Conservation (phyloP, 164 flowering plant genomes). For the Vitis vinifera region DNA sequence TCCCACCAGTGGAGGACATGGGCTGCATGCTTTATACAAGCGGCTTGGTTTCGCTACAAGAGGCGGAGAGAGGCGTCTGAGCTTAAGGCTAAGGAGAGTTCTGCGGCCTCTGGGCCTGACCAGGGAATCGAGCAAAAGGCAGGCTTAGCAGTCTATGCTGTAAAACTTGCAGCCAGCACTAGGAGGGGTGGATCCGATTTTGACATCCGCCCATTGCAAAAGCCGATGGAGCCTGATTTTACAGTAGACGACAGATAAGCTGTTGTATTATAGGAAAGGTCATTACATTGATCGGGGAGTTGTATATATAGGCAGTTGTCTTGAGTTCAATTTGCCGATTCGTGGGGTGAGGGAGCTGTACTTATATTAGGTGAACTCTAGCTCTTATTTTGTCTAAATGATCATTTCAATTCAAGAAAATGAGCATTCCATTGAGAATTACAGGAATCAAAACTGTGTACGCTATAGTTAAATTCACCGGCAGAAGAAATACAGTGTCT, state of each 20-base stretch:
- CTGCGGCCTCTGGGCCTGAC: not conserved
- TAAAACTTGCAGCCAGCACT: slow-evolving; percentile 16
- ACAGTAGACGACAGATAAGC: slow-evolving; percentile 23
- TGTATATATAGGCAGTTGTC: too few relatives aligned
- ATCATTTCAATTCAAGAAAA: too few relatives aligned
- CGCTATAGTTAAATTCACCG: too few relatives aligned
- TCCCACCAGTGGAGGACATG: slow-evolving; percentile 68
- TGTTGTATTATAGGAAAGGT: too few relatives aligned
- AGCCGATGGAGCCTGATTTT: slow-evolving; percentile 53
- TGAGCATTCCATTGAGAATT: too few relatives aligned
- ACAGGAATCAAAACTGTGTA: too few relatives aligned
- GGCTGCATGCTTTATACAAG: slow-evolving; percentile 68
- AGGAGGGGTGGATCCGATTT: slow-evolving; percentile 22
- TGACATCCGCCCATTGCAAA: slow-evolving; percentile 27
- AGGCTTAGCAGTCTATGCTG: slow-evolving; percentile 7
- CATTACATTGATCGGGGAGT: too few relatives aligned
- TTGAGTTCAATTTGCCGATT: too few relatives aligned
- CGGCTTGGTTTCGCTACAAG: slow-evolving; percentile 53
- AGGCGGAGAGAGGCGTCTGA: slow-evolving; percentile 30
- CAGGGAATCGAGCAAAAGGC: not conserved
- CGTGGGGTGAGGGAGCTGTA: too few relatives aligned
- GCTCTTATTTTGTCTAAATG: too few relatives aligned
- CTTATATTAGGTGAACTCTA: too few relatives aligned
- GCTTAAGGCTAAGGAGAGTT: slow-evolving; percentile 21
- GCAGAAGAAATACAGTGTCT: too few relatives aligned